Evolutionary conservation across 1,284 basidiomycete genomes (phyloP), one percentile per base, ranked within the genome.

Genomic region (Butyriboletus appendiculatus): DNA sequence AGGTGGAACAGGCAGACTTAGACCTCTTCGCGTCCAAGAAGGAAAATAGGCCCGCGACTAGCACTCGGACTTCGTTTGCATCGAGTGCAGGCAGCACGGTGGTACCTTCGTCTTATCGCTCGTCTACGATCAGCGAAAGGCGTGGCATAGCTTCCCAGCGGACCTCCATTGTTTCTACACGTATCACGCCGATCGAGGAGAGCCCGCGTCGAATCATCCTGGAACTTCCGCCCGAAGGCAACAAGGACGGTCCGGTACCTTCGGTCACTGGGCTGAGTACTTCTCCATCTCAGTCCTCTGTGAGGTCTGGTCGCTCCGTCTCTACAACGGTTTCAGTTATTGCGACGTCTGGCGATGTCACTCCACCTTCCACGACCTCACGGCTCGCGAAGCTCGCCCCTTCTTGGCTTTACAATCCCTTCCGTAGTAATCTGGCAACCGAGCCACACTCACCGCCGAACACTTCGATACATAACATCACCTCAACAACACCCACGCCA

Each of bases 371-470:
- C 6, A 63, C 66, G 30, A 58, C 69, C 16, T 65, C 75, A 15
- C 76, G 77, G 24, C 65, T 71, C 8, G 82, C 87, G 2, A 88
- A 84, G 61, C 76, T 90, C 34, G 75, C 87, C 2, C 80, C 88
- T 0, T 78, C 84, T 9, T 92, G 90, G 90, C 69, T 92, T 9
- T 85, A 90, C 66, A 88, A 84, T 60, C 80, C 85, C 4, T 91
- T 92, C 68, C 76, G 86, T 37, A 82, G 79, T 55, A 81, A 74
- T 0, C 76, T 49, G 54, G 42, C 79, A 15, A 81, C 78, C 55
- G 84, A 88, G 62, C 77, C 85, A 2, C 82, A 87, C 59, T 81
- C 81, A 7, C 79, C 81, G 1, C 56, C 47, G 1, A 54, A n/a
- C 32, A 38, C 39, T 3, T 71, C 78, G 20, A 72, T 82, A 4